Evolutionary conservation across 257 asterid genomes (phyloP).

Genomic region (Verbena officinalis): DNA sequence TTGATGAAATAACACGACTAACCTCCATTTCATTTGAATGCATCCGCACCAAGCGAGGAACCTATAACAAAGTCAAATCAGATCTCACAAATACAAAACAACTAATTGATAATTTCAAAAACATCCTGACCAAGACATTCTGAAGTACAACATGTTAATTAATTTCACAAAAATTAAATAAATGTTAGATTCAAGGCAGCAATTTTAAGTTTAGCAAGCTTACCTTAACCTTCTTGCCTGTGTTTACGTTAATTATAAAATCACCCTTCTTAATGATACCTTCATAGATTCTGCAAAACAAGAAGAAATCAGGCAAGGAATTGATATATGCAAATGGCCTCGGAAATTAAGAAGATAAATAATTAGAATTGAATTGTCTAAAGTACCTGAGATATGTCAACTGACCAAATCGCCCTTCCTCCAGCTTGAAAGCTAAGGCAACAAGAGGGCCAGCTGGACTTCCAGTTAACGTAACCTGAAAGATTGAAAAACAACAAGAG

Average conservation of each 20-base stretch:
- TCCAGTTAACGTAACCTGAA: slow-evolving; percentile 79
- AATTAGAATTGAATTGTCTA: neutral
- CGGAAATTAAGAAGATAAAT: slow-evolving; percentile 12
- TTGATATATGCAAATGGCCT: slow-evolving; percentile 14
- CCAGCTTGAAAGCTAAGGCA: slow-evolving; percentile 96
- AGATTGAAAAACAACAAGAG: slow-evolving; percentile 27
- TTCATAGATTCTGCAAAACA: slow-evolving; percentile 79
- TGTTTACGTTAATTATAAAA: slow-evolving; percentile 77
- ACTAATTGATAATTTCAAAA: slow-evolving; percentile 10
- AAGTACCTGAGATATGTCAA: slow-evolving; percentile 87
- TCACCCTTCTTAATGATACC: slow-evolving; percentile 96
- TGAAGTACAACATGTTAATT: neutral
- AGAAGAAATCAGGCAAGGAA: slow-evolving; percentile 14
- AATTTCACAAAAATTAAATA: neutral
- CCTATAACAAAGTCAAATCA: slow-evolving; percentile 46
- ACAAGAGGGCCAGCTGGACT: slow-evolving; percentile 92
- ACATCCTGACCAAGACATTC: neutral
- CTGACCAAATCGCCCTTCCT: slow-evolving; percentile 97
- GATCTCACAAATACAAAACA: slow-evolving; percentile 16
- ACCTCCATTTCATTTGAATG: slow-evolving; percentile 99
- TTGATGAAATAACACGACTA: slow-evolving; percentile 33
- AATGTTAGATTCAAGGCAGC: slow-evolving; percentile 12
- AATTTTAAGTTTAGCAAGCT: slow-evolving; percentile 24
- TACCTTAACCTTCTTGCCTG: slow-evolving; percentile 96
- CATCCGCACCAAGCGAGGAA: slow-evolving; percentile 98